phyloP scores from a whole-genome alignment of 768 basidiomycete genomes.

The Leccinellum albellum region DNA sequence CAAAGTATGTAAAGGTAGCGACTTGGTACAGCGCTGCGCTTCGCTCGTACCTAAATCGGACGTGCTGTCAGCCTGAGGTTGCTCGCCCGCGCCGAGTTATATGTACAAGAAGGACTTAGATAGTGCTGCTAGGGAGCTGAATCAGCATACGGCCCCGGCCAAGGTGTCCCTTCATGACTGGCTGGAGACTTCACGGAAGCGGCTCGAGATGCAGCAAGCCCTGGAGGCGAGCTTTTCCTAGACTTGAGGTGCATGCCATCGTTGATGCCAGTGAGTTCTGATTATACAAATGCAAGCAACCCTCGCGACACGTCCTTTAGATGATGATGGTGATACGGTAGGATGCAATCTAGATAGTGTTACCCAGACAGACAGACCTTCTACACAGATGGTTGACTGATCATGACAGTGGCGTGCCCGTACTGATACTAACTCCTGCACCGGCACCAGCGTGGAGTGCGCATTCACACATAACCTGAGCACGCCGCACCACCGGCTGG shows the following conservation, averaged over 20 bases:
- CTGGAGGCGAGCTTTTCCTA: conserved; percentile 55
- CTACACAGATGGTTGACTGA: background rate
- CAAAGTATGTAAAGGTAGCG: too few relatives aligned
- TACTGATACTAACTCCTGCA: background rate
- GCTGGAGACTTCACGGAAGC: conserved; percentile 82
- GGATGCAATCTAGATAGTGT: conserved; percentile 19
- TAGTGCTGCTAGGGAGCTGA: conserved; percentile 83
- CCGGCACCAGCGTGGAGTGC: conserved; percentile 41
- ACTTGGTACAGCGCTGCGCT: conserved; percentile 46
- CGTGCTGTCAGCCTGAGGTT: conserved; percentile 63
- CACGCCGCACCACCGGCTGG: conserved; percentile 76
- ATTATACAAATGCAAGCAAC: conserved; percentile 83
- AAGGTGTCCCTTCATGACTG: conserved; percentile 77
- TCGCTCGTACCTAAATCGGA: conserved; percentile 71
- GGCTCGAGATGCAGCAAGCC: conserved; percentile 90
- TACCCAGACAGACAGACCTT: background rate
- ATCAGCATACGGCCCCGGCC: conserved; percentile 81
- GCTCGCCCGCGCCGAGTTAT: conserved; percentile 84
- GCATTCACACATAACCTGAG: conserved; percentile 86
- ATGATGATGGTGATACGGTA: conserved; percentile 7
- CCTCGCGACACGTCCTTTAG: conserved; percentile 69
- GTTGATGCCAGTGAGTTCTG: conserved; percentile 37
- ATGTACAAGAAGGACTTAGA: conserved; percentile 89
- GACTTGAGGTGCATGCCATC: background rate
- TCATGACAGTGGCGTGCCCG: background rate